Evolutionary conservation across 805 yeast genomes (phyloP), one percentile per base, ranked within the genome.

Genomic region (Grigorovia yakushimaensis): DNA sequence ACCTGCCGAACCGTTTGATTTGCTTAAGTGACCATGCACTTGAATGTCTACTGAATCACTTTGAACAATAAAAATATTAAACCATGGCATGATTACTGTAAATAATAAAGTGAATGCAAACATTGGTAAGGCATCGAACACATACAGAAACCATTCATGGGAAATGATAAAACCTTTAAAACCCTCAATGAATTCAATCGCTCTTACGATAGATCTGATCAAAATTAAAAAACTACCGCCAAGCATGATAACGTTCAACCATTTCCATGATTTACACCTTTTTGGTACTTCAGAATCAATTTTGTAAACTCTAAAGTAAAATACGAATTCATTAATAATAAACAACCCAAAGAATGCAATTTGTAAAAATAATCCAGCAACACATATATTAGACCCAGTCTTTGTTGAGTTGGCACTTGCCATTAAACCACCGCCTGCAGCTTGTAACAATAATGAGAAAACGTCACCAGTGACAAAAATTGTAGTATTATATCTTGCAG

Each of bases 401-500:
- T 45, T 38, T 13, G n/a, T 24, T 1, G 33, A 23, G n/a, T 39
- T 33, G 5, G 41, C 42, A 9, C 19, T 23, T 3, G 45, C 51
- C 59, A 56, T 51, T 18, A 65, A 22, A 2, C 68, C 69, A 40
- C 65, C 70, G 24, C 70, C 70, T 21, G 52, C 50, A 13, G 57
- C 59, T 53, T 65, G 70, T 38, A 64, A 30, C 4, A 61, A 45
- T 42, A 65, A 59, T 38, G 65, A 57, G 5, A 57, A 11, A 11
- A 65, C 52, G 51, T 66, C 70, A 18, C 67, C 67, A n/a, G 46
- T 10, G 6, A 65, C 65, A 55, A 65, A 65, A 13, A 62, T 46
- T 7, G 51, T 51, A 2, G 67, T 63, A 11, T 58, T 52, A 42
- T 49, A 58, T 42, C 54, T 54, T 5, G 56, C 42, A 8, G 58